Conservation (phyloP, 2,329 filamentous ascomycete genomes). For the Paramyrothecium roridum region DNA sequence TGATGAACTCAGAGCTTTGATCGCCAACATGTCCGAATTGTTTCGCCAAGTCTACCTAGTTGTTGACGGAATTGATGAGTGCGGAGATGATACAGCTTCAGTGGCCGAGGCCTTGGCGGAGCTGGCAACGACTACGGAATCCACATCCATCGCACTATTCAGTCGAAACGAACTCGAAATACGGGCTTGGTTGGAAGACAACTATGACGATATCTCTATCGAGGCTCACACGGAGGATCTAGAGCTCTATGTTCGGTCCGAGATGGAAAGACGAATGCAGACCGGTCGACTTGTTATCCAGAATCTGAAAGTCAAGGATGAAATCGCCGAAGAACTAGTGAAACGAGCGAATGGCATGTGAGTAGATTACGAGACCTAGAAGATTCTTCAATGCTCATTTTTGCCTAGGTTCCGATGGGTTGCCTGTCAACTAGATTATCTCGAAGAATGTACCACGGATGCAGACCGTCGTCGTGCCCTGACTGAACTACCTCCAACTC, state of each 20-base stretch:
- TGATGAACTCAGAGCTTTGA: neutral
- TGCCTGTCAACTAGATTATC: conserved; percentile 13
- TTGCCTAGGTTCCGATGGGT: conserved; percentile 13
- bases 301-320: conserved; percentile 3
- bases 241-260: conserved; percentile 7
- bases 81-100: conserved; percentile 1
- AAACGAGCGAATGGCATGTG: conserved; percentile 10
- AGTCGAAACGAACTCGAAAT: conserved; percentile 9
- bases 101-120: neutral
- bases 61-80: conserved; percentile 7
- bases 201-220: neutral
- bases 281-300: neutral
- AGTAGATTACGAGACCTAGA: neutral
- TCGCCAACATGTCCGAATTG: neutral
- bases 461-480: conserved; percentile 7
- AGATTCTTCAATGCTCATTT: neutral
- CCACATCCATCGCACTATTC: conserved; percentile 1
- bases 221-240: conserved; percentile 6
- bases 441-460: conserved; percentile 6
- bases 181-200: neutral
- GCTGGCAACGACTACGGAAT: neutral
- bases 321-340: conserved; percentile 6
- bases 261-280: conserved; percentile 6
- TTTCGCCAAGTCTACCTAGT: conserved; percentile 2
- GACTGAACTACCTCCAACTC: conserved; percentile 1